Evolutionary conservation across 1,284 basidiomycete genomes (phyloP).

Genomic region (Schizophyllum commune): DNA sequence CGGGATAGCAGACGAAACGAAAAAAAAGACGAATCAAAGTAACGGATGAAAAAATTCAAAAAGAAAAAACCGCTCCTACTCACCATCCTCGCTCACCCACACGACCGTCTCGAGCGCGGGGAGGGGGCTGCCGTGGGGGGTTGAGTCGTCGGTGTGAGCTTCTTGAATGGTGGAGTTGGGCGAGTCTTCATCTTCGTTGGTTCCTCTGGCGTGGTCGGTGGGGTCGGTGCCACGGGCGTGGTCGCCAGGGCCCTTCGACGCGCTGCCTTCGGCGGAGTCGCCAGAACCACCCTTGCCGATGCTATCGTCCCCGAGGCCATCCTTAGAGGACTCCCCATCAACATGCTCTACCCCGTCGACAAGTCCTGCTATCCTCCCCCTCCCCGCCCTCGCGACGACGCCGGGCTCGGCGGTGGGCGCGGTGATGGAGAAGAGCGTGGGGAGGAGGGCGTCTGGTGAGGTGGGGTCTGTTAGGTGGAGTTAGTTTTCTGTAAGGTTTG

Average conservation of each 20-base stretch:
- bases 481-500: no score
- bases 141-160: no score
- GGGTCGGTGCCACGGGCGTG: neutral
- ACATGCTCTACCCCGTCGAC: no score
- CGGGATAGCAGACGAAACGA: no score
- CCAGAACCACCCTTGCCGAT: no score
- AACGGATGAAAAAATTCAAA: no score
- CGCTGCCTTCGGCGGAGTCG: neutral
- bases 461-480: no score
- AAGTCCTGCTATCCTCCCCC: constrained; percentile 44
- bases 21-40: no score
- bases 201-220: neutral
- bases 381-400: constrained; percentile 49
- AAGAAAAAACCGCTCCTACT: no score
- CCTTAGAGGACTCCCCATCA: neutral
- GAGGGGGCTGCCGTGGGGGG: neutral
- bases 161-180: no score
- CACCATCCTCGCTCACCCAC: neutral
- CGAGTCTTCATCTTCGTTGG: no score
- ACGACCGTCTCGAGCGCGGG: neutral
- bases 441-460: constrained; percentile 45
- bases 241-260: neutral
- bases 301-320: neutral
- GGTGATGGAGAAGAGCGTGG: constrained; percentile 71
- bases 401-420: constrained; percentile 72